phyloP scores from a whole-genome alignment of 2,329 filamentous ascomycete species.

The Fusarium gaditjirri region DNA sequence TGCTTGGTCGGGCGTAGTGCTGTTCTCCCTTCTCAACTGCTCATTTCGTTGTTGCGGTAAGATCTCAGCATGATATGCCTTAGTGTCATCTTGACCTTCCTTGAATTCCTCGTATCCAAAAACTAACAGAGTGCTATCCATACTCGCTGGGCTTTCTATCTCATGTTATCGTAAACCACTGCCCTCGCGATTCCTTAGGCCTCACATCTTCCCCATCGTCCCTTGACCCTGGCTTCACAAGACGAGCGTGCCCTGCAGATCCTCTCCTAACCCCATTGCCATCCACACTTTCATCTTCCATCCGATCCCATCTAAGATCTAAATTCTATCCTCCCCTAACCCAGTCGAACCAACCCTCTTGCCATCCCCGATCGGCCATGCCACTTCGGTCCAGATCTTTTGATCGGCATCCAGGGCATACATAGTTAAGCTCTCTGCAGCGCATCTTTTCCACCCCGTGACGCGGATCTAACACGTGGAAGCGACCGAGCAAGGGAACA shows the following conservation, averaged over 20 bases:
- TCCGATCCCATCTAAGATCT: conserved; percentile 18
- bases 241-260: conserved; percentile 33
- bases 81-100: not conserved
- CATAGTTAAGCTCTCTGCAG: conserved; percentile 11
- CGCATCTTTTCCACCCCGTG: not conserved
- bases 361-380: conserved; percentile 14
- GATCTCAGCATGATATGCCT: not conserved
- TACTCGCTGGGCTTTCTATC: not conserved
- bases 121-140: not conserved
- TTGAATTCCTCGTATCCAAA: not conserved
- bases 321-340: conserved; percentile 18
- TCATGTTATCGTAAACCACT: not conserved
- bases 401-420: conserved; percentile 29
- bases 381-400: conserved; percentile 28
- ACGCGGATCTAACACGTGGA: conserved; percentile 2
- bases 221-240: conserved; percentile 10
- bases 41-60: conserved; percentile 6
- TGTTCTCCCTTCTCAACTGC: not conserved
- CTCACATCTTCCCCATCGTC: not conserved
- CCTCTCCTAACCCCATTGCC: not conserved
- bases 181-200: not conserved
- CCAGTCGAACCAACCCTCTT: conserved; percentile 19
- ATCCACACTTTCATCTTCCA: conserved; percentile 14
- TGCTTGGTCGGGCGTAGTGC: not conserved
- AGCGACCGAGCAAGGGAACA: conserved; percentile 14